These are phyloP conservation scores for Sicyos edulis DNA, from an alignment of 306 rosid genomes.

Conservation along the genomic window DNA sequence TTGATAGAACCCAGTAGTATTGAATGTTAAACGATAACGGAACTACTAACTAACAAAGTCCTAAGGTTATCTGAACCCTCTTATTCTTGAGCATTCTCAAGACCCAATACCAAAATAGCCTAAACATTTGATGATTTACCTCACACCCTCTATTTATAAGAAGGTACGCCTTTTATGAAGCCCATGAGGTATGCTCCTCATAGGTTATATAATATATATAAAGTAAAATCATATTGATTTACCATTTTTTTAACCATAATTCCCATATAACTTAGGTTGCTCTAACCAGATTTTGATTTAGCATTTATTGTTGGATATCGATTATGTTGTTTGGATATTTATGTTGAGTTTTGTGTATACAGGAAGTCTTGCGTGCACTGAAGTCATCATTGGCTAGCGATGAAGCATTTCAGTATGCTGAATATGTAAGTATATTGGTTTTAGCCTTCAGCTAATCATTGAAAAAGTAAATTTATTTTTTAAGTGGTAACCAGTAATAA, in stretches of 20 bases:
- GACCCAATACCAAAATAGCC: too few species aligned
- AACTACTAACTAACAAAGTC: too few species aligned
- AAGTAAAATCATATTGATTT: too few species aligned
- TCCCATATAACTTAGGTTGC: too few species aligned
- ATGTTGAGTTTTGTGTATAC: constrained; percentile 21
- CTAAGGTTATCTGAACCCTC: too few species aligned
- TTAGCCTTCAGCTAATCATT: neutral
- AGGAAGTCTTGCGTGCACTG: constrained; percentile 62
- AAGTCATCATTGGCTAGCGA: constrained; percentile 50
- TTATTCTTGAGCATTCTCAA: too few species aligned
- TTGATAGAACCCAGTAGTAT: neutral
- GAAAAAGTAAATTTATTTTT: neutral
- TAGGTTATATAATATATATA: too few species aligned
- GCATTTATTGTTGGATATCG: constrained; percentile 5
- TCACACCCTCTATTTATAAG: too few species aligned
- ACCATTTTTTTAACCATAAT: too few species aligned
- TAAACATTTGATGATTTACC: too few species aligned
- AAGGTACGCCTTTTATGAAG: too few species aligned
- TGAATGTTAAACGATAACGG: neutral
- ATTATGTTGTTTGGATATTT: neutral
- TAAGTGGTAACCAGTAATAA: neutral
- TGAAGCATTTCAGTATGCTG: constrained; percentile 76
- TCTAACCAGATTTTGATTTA: neutral
- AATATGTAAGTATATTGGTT: constrained; percentile 47
- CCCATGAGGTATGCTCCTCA: too few species aligned